phyloP scores from a whole-genome alignment of 495 filamentous ascomycete species.

The Baudoinia panamericana region DNA sequence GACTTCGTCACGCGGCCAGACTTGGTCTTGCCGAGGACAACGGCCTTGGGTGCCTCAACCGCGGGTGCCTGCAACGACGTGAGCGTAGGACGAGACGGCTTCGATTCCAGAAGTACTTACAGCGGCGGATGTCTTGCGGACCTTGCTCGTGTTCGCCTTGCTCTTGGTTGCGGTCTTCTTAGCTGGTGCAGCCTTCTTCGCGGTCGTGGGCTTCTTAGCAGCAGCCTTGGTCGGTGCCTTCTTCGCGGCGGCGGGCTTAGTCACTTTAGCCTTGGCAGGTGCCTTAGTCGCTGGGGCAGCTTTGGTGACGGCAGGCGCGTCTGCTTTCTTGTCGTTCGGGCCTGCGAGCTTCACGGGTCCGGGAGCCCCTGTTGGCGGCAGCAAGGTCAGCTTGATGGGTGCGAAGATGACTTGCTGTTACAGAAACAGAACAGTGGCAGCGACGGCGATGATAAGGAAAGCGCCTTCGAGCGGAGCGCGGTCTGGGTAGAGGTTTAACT shows the following conservation, averaged over 20 bases:
- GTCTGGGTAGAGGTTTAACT: not conserved
- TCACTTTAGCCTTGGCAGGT: conserved; percentile 5
- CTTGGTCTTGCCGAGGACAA: conserved; percentile 74
- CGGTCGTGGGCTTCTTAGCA: conserved; percentile 31
- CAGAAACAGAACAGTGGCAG: not conserved
- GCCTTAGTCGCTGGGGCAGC: conserved; percentile 24
- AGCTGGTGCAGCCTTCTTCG: conserved; percentile 36
- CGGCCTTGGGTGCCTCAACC: conserved; percentile 58
- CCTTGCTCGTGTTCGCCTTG: conserved; percentile 32
- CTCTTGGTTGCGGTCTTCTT: conserved; percentile 45
- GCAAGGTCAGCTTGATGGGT: conserved; percentile 34
- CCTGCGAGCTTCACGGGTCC: conserved; percentile 94
- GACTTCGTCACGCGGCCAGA: conserved; percentile 80
- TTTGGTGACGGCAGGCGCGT: no score
- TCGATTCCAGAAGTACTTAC: conserved; percentile 21
- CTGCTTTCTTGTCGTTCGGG: conserved; percentile 44
- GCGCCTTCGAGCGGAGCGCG: no score
- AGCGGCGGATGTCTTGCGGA: conserved; percentile 28
- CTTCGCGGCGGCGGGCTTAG: conserved; percentile 24
- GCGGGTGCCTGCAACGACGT: conserved; percentile 41
- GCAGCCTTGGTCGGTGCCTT: conserved; percentile 30
- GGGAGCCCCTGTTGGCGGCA: conserved; percentile 52
- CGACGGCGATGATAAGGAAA: conserved; percentile 1
- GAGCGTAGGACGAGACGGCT: conserved; percentile 1
- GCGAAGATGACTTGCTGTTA: not conserved